Percentiles rank a stretch among this genome's conserved stretches.
These are phyloP conservation scores for Chlorociboria aeruginascens DNA, from an alignment of 495 filamentous ascomycete genomes.

Conservation along the genomic window DNA sequence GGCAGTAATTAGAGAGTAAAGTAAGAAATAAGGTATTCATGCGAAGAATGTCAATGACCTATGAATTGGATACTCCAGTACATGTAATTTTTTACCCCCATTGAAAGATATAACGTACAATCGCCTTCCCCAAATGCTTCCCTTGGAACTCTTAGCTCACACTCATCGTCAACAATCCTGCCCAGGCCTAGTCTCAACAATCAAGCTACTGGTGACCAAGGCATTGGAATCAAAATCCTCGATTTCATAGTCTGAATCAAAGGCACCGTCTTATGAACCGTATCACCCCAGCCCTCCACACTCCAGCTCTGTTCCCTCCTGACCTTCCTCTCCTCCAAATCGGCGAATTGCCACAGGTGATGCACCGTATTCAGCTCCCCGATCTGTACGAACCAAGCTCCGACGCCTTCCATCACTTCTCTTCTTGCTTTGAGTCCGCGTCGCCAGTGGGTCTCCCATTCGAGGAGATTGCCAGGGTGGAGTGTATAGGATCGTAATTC, in stretches of 20 bases:
- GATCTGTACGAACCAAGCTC: conserved; percentile 98
- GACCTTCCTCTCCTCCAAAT: conserved; percentile 86
- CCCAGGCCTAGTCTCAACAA: background rate
- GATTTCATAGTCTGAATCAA: conserved; percentile 95
- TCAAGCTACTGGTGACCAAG: conserved; percentile 86
- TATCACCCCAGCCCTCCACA: conserved; percentile 92
- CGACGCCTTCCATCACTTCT: conserved; percentile 97
- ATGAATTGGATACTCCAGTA: no score
- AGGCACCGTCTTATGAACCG: conserved; percentile 96
- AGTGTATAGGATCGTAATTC: conserved; percentile 96
- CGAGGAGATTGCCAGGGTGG: conserved; percentile 85
- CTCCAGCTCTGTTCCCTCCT: conserved; percentile 91
- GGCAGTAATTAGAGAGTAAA: background rate
- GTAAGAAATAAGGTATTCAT: background rate
- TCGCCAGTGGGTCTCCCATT: conserved; percentile 99
- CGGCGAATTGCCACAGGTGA: conserved; percentile 96
- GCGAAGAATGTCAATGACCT: no score
- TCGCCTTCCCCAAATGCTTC: background rate
- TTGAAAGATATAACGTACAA: conserved; percentile 1
- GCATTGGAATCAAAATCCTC: conserved; percentile 84
- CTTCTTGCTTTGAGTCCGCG: conserved; percentile 76
- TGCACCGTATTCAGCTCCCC: conserved; percentile 96
- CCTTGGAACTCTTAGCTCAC: background rate
- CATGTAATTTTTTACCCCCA: background rate
- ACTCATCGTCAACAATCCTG: background rate